These are phyloP conservation scores for Aspergillus sp. DNA, from an alignment of 2,329 filamentous ascomycete species.

Conservation along the genomic window DNA sequence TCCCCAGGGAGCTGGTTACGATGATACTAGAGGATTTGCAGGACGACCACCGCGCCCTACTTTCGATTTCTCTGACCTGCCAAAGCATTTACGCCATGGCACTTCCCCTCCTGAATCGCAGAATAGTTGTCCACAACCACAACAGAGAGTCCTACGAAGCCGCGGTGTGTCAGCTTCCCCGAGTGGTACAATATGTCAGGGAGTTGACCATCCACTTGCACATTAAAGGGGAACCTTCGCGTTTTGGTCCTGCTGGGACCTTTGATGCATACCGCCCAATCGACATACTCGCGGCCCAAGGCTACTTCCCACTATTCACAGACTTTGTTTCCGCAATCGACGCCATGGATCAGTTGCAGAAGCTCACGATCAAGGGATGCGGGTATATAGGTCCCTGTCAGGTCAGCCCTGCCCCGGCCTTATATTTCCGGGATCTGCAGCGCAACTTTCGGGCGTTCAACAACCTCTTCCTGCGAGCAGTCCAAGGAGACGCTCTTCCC, in stretches of 20 bases:
- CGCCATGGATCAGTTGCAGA: neutral
- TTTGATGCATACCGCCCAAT: no score
- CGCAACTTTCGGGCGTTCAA: neutral
- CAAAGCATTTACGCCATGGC: neutral
- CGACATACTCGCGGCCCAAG: neutral
- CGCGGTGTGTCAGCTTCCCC: neutral
- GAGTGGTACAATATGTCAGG: neutral
- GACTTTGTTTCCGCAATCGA: neutral
- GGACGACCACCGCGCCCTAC: neutral
- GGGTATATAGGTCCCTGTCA: neutral
- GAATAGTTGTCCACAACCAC: neutral
- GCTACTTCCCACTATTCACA: neutral
- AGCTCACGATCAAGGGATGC: neutral
- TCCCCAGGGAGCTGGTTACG: neutral
- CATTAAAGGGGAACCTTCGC: no score
- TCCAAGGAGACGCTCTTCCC: neutral
- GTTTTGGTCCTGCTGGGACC: no score
- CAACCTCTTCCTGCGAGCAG: neutral
- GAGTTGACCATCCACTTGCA: neutral
- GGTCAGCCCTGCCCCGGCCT: neutral
- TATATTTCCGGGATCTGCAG: neutral
- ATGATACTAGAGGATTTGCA: neutral
- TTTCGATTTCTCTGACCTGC: neutral
- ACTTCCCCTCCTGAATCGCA: neutral
- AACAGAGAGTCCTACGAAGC: neutral